Evolutionary conservation across 2,329 filamentous ascomycete species (phyloP).

Genomic region (Fusarium coicis): DNA sequence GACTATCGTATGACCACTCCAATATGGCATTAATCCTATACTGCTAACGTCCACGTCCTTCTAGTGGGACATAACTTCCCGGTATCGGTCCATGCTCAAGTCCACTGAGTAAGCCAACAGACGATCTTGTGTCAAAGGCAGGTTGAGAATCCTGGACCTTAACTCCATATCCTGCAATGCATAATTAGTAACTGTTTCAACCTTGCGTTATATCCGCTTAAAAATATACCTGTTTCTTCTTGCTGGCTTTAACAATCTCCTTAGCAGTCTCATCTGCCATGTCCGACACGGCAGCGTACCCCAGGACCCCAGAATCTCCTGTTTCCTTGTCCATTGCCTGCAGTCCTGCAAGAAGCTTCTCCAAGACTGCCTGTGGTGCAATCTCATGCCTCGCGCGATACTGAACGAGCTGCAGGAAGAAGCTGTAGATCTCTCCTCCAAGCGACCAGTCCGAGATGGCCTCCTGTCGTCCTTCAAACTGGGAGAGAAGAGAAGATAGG

Average conservation of each 20-base stretch:
- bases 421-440: slow-evolving; percentile 82
- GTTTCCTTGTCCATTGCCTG: slow-evolving; percentile 63
- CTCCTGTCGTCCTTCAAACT: slow-evolving; percentile 73
- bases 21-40: slow-evolving; percentile 17
- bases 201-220: not conserved
- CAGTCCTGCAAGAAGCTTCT: slow-evolving; percentile 66
- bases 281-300: slow-evolving; percentile 78
- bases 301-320: slow-evolving; percentile 61
- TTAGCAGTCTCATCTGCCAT: slow-evolving; percentile 81
- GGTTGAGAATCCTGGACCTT: slow-evolving; percentile 59
- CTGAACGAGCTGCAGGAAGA: slow-evolving; percentile 66
- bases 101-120: slow-evolving; percentile 76
- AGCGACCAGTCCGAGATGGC: slow-evolving; percentile 78
- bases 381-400: slow-evolving; percentile 54
- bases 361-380: slow-evolving; percentile 59
- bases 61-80: slow-evolving; percentile 66
- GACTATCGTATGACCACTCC: slow-evolving; percentile 31
- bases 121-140: slow-evolving; percentile 78
- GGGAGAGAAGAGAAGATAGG: slow-evolving; percentile 74
- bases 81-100: slow-evolving; percentile 75
- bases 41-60: not conserved
- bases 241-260: slow-evolving; percentile 66
- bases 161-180: slow-evolving; percentile 50
- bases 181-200: slow-evolving; percentile 31
- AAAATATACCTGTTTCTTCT: slow-evolving; percentile 66